Conservation (phyloP, 2,329 filamentous ascomycete genomes). For the Microdochium bolleyi region DNA sequence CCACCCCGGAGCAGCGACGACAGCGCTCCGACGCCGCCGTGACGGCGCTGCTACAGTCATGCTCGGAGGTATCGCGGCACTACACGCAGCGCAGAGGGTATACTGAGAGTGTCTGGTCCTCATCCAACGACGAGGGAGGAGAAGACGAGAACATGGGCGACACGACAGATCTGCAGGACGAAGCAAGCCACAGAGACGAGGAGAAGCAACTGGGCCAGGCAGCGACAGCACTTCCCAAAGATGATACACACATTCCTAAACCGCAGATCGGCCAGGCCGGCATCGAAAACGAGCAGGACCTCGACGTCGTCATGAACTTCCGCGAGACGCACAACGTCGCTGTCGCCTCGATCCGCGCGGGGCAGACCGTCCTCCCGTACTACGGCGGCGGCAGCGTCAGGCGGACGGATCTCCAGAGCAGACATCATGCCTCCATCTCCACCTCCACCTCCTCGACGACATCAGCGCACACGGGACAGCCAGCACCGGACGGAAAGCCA, state of each 20-base stretch:
- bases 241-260: conserved; percentile 4
- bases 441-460: too few relatives aligned
- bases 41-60: background rate
- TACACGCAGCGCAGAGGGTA: too few relatives aligned
- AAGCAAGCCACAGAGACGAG: too few relatives aligned
- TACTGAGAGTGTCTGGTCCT: too few relatives aligned
- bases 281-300: conserved; percentile 9
- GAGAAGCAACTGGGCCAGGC: too few relatives aligned
- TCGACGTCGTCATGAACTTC: conserved; percentile 6
- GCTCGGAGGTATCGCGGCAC: background rate
- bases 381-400: background rate
- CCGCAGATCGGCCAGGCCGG: conserved; percentile 11
- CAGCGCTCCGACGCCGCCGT: background rate
- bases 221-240: background rate
- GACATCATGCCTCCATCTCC: too few relatives aligned
- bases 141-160: too few relatives aligned
- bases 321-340: conserved; percentile 2
- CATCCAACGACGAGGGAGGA: too few relatives aligned
- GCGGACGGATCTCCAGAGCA: background rate
- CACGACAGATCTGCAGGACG: too few relatives aligned
- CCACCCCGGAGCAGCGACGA: background rate
- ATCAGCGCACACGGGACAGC: too few relatives aligned
- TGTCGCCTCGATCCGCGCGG: background rate
- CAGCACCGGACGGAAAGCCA: too few relatives aligned
- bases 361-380: background rate